These are phyloP conservation scores for Trichoderma orchidacearum DNA, from an alignment of 495 filamentous ascomycete genomes.

Conservation along the genomic window DNA sequence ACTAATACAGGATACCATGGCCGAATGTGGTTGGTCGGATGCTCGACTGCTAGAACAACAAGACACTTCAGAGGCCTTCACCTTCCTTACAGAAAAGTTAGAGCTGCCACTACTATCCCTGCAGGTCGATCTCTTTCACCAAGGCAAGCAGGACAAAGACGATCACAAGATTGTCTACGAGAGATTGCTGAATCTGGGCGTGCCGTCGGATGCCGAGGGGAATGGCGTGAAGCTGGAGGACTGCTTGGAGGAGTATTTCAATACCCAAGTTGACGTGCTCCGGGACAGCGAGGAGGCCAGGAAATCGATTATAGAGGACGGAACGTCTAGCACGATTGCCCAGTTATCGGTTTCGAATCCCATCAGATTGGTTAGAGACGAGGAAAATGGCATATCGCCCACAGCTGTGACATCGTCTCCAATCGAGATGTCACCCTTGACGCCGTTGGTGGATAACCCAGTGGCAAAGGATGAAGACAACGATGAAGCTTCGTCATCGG, in stretches of 20 bases:
- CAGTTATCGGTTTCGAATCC: slow-evolving; percentile 7
- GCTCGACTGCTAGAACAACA: slow-evolving; percentile 67
- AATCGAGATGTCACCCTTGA: neutral
- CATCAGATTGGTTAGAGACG: slow-evolving; percentile 22
- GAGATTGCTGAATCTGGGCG: slow-evolving; percentile 77
- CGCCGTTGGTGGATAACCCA: neutral
- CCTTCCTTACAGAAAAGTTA: slow-evolving; percentile 80
- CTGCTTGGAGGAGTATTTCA: slow-evolving; percentile 89
- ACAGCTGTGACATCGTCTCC: neutral
- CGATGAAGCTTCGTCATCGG: neutral
- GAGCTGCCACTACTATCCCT: slow-evolving; percentile 79
- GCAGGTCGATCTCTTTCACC: slow-evolving; percentile 90
- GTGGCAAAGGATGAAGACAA: neutral
- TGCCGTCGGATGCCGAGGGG: slow-evolving; percentile 51
- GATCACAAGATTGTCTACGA: slow-evolving; percentile 94
- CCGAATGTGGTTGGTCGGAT: slow-evolving; percentile 85
- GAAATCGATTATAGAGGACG: slow-evolving; percentile 16
- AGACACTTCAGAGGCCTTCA: slow-evolving; percentile 90
- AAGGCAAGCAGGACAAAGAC: slow-evolving; percentile 67
- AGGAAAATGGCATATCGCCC: slow-evolving; percentile 7
- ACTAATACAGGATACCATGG: slow-evolving; percentile 67
- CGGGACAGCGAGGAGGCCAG: slow-evolving; percentile 49
- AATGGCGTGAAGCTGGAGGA: slow-evolving; percentile 66
- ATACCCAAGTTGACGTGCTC: slow-evolving; percentile 82
- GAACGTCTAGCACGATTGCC: neutral